phyloP scores from a whole-genome alignment of 208 protist species.

The Sergeia podlipaevii region DNA sequence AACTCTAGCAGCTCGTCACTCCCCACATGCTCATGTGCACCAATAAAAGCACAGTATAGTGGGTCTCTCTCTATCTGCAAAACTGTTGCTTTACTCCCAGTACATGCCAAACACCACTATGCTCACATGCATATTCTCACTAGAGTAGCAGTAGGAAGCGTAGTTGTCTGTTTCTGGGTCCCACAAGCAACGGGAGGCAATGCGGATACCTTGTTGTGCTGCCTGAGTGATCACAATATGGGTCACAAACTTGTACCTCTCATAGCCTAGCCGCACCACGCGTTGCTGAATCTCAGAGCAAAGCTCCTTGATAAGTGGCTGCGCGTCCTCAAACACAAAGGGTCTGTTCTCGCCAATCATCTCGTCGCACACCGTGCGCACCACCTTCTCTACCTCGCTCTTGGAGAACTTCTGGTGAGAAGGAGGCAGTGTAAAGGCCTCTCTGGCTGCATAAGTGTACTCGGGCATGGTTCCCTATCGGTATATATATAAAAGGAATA shows the following conservation, averaged over 20 bases:
- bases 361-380: constrained; percentile 69
- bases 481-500: background rate
- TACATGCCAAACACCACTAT: constrained; percentile 75
- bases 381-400: constrained; percentile 67
- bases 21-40: too few species aligned
- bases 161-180: constrained; percentile 91
- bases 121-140: constrained; percentile 68
- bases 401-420: constrained; percentile 75
- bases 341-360: constrained; percentile 56
- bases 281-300: constrained; percentile 87
- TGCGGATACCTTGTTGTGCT: constrained; percentile 79
- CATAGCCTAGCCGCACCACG: constrained; percentile 84
- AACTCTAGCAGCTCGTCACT: too few species aligned
- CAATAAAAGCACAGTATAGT: background rate
- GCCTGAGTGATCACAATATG: constrained; percentile 82
- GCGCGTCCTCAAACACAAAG: constrained; percentile 73
- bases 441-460: constrained; percentile 37
- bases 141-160: constrained; percentile 74
- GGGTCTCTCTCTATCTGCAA: too few species aligned
- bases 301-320: constrained; percentile 81
- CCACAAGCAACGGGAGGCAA: constrained; percentile 87
- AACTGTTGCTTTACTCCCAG: constrained; percentile 67
- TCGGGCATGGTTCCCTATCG: constrained; percentile 16
- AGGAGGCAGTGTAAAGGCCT: constrained; percentile 62
- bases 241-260: constrained; percentile 90